Evolutionary conservation across 495 filamentous ascomycete species (phyloP).

Genomic region (Gamarada debralockiae): DNA sequence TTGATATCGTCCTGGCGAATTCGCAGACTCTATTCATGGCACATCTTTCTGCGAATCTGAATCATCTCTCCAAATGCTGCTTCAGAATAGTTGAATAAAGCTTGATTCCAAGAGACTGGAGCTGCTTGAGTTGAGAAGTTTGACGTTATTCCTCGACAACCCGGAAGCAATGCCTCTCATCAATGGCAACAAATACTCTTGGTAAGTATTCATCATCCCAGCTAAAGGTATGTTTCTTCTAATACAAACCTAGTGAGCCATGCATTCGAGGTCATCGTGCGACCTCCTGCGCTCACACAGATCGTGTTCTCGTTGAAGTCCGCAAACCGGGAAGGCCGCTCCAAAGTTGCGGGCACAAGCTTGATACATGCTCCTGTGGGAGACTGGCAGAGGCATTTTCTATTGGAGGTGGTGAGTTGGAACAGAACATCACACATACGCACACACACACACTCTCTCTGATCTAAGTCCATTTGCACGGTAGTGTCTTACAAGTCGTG

Average conservation of each 20-base stretch:
- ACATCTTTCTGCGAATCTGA: no score
- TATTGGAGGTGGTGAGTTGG: slow-evolving; percentile 7
- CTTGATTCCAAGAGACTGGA: no score
- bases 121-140: no score
- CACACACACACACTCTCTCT: no score
- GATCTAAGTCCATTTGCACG: no score
- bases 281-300: slow-evolving; percentile 59
- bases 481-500: no score
- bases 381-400: slow-evolving; percentile 23
- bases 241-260: slow-evolving; percentile 42
- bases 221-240: background rate
- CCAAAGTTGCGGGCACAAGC: slow-evolving; percentile 55
- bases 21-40: no score
- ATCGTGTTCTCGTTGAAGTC: slow-evolving; percentile 58
- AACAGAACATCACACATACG: no score
- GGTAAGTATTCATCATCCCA: slow-evolving; percentile 5
- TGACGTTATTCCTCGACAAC: no score
- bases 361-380: slow-evolving; percentile 51
- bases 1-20: no score
- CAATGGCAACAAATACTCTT: slow-evolving; percentile 24
- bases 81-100: no score
- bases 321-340: slow-evolving; percentile 60
- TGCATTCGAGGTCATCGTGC: slow-evolving; percentile 65
- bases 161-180: slow-evolving; percentile 25
- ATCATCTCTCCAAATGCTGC: no score